phyloP scores from a whole-genome alignment of 257 asterid species.

The Solanum bulbocastanum region DNA sequence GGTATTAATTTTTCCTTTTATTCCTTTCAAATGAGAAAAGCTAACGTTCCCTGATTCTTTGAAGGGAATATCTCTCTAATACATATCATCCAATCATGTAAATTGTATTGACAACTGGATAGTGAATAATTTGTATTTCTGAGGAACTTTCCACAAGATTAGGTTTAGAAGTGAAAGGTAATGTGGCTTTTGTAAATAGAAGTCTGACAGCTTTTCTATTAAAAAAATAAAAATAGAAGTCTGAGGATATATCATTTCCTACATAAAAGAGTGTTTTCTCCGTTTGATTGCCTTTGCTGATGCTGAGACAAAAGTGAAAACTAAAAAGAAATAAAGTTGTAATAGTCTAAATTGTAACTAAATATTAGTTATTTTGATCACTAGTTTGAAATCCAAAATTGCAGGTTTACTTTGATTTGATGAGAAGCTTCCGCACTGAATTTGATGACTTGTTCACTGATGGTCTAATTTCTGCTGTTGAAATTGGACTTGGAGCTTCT shows the following conservation, averaged over 20 bases:
- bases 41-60: neutral
- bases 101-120: neutral
- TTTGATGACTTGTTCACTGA: slow-evolving; percentile 55
- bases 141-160: neutral
- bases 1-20: slow-evolving; percentile 23
- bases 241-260: neutral
- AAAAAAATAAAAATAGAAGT: neutral
- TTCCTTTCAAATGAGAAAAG: neutral
- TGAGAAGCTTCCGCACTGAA: slow-evolving; percentile 75
- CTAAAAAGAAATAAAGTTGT: neutral
- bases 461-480: slow-evolving; percentile 58
- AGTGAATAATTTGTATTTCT: neutral
- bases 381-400: neutral
- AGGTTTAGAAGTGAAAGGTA: neutral
- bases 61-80: neutral
- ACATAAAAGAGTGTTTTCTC: neutral
- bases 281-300: neutral
- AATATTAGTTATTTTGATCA: neutral
- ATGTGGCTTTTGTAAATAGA: neutral
- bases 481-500: slow-evolving; percentile 66
- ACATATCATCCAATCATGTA: neutral
- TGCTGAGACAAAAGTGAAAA: neutral
- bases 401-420: slow-evolving; percentile 70
- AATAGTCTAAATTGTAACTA: neutral
- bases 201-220: neutral